Evolutionary conservation across 164 flowering plant species (phyloP).

Genomic region (Akebia trifoliata): DNA sequence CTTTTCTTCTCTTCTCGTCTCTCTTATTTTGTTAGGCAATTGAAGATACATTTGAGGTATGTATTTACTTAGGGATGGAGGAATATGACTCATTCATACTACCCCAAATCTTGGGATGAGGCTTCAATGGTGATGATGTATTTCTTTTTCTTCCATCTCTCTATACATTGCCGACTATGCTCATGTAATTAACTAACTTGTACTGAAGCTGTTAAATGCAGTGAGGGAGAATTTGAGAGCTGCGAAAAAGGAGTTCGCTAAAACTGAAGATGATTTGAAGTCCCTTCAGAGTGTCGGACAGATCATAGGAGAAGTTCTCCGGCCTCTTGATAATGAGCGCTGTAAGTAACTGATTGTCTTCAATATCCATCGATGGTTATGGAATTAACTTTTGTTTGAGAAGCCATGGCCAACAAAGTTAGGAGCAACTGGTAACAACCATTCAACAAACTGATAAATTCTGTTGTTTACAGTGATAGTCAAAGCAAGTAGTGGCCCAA

Average conservation of each 20-base stretch:
- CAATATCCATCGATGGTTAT: not conserved
- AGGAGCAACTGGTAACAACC: not conserved
- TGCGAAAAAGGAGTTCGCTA: constrained; percentile 71
- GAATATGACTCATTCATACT: no score
- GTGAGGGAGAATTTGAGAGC: constrained; percentile 64
- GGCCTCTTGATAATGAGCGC: constrained; percentile 94
- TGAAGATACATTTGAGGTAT: no score
- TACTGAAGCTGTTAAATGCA: no score
- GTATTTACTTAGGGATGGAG: no score
- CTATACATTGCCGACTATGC: no score
- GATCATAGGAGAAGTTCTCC: constrained; percentile 87
- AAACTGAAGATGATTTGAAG: constrained; percentile 94
- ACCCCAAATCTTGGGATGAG: no score
- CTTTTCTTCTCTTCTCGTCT: no score
- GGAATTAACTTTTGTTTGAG: not conserved
- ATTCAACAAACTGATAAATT: not conserved
- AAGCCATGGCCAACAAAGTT: not conserved
- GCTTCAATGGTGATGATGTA: no score
- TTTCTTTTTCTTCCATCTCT: no score
- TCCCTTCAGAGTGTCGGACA: constrained; percentile 97
- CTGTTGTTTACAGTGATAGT: constrained; percentile 61
- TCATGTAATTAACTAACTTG: no score
- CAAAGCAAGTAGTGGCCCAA: constrained; percentile 97
- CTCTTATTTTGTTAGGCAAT: no score
- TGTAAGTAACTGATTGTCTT: constrained; percentile 35